Evolutionary conservation across 768 basidiomycete genomes (phyloP), one percentile per base, ranked within the genome.

Genomic region (Psilocybe sp.): DNA sequence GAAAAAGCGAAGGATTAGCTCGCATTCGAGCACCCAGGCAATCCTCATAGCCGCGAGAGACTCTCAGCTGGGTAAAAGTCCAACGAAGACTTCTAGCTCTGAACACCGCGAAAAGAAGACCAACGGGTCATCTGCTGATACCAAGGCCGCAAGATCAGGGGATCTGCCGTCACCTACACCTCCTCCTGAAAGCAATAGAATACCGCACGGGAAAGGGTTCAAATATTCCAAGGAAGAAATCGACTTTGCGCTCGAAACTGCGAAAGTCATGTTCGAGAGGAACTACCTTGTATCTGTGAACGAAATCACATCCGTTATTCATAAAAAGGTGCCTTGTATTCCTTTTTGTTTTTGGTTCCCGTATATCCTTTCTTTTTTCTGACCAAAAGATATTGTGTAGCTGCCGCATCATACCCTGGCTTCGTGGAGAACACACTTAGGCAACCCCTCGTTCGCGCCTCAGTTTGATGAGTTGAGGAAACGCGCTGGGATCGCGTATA

Each of bases 371-470:
- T n/a, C n/a, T n/a, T 13, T 36, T 32, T 48, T 20, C 46, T 40
- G 23, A 55, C 39, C 23, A 23, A 19, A 32, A n/a, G 28, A 3
- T 6, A 9, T 23, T 31, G 4, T 38, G 10, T 49, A 89, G 87
- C 71, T 88, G 70, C 78, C 83, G 20, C 77, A 82, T 54, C 87
- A 88, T 60, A 57, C 72, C 2, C 11, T 56, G 5, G 60, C 32
- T 7, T 85, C 84, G 12, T 88, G 85, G 85, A 55, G 47, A 31
- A 60, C 58, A n/a, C 71, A 75, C 41, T 44, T 81, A 15, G 23
- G 23, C 23, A 28, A 39, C 54, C 28, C 52, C 51, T 45, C 60
- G 62, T 46, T 35, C 72, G 9, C 65, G 64, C 18, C 60, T 68
- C 9, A 64, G 72, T 36, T 85, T 10, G 81, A 80, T n/a, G 58